Evolutionary conservation across 2,329 filamentous ascomycete genomes (phyloP).

Genomic region (Xylaria sp.): DNA sequence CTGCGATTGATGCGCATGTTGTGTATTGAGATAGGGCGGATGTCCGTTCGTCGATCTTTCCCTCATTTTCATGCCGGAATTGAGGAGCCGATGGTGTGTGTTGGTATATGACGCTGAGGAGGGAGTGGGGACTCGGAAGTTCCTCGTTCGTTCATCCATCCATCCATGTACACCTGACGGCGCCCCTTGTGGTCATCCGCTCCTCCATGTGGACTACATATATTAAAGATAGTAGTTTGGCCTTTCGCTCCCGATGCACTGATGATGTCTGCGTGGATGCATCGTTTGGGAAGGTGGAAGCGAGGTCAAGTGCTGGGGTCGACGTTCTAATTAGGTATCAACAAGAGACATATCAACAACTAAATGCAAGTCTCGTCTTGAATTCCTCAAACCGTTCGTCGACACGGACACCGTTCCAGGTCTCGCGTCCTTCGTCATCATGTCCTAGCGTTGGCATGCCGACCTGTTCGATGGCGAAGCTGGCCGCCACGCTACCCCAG

Average conservation of each 20-base stretch:
- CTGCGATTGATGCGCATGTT: too few relatives aligned
- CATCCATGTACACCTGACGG: neutral
- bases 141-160: too few relatives aligned
- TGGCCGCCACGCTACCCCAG: constrained; percentile 85
- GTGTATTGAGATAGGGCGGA: neutral
- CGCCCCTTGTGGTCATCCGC: neutral
- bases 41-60: neutral
- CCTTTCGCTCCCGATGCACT: neutral
- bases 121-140: neutral
- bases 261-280: too few relatives aligned
- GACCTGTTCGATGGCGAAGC: constrained; percentile 94
- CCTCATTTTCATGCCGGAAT: neutral
- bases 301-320: neutral
- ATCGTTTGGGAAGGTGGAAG: neutral
- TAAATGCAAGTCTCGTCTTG: constrained; percentile 53
- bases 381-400: constrained; percentile 64
- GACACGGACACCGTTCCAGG: constrained; percentile 69
- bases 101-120: neutral
- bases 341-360: constrained; percentile 21
- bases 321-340: neutral
- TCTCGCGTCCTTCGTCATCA: constrained; percentile 60
- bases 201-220: neutral
- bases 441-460: constrained; percentile 74
- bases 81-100: neutral
- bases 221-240: neutral